Conservation (phyloP, 2,329 filamentous ascomycete species). For the Penicillium sp. region DNA sequence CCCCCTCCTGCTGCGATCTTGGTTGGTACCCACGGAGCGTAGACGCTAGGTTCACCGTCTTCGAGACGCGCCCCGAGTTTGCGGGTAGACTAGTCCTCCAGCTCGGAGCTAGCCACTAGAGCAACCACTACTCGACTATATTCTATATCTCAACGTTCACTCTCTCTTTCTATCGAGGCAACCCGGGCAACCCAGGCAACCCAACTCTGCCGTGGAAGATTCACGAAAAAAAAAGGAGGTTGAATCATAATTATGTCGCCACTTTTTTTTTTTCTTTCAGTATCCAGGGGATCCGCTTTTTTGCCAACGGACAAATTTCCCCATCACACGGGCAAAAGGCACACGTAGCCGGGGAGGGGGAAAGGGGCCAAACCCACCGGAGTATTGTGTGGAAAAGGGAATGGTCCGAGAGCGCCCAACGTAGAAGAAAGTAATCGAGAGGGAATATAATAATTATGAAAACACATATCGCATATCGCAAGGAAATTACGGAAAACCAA, state of each 20-base stretch:
- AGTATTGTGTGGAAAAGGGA: slow-evolving; percentile 21
- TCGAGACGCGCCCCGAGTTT: slow-evolving; percentile 25
- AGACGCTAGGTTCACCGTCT: slow-evolving; percentile 36
- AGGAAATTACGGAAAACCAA: neutral
- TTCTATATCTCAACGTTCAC: neutral
- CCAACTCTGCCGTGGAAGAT: neutral
- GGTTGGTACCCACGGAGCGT: slow-evolving; percentile 30
- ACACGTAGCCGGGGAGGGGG: slow-evolving; percentile 23
- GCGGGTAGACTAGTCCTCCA: slow-evolving; percentile 35
- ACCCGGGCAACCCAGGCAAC: too few species aligned
- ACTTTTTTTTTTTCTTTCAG: slow-evolving; percentile 10
- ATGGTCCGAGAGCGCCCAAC: slow-evolving; percentile 15
- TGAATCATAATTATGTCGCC: slow-evolving; percentile 18
- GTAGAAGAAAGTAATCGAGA: neutral
- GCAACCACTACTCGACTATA: neutral
- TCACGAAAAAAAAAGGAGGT: slow-evolving; percentile 1
- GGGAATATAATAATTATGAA: too few species aligned
- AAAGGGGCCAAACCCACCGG: slow-evolving; percentile 25
- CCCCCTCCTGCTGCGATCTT: slow-evolving; percentile 29
- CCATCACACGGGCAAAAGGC: slow-evolving; percentile 17
- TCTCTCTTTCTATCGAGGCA: neutral
- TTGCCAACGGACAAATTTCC: slow-evolving; percentile 3
- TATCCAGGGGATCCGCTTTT: slow-evolving; percentile 7
- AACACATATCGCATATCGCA: neutral
- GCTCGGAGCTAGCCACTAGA: slow-evolving; percentile 13